Percentiles rank a stretch among this genome's conserved stretches.
phyloP scores from a whole-genome alignment of 768 basidiomycete genomes.

The Suillus tomentosus region DNA sequence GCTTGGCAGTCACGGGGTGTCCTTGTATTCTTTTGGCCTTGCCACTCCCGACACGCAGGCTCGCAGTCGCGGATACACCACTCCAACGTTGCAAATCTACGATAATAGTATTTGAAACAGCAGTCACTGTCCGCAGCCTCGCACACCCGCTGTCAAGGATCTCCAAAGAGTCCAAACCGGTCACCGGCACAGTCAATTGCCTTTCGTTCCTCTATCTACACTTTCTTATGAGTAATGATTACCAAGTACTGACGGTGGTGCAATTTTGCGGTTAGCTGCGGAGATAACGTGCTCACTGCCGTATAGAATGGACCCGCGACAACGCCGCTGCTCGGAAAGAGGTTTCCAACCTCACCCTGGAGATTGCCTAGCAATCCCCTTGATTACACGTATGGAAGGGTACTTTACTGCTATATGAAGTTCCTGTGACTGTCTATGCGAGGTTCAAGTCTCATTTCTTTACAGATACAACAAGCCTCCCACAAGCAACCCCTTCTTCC shows the following conservation, averaged over 20 bases:
- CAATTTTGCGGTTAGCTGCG: neutral
- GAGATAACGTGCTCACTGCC: neutral
- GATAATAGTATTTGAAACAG: neutral
- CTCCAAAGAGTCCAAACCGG: neutral
- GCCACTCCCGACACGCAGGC: too few relatives aligned
- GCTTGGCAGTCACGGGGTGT: too few relatives aligned
- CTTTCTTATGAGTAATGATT: neutral
- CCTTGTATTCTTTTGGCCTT: too few relatives aligned
- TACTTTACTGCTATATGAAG: too few relatives aligned
- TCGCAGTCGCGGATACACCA: too few relatives aligned
- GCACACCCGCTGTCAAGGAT: neutral
- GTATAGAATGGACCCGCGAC: neutral
- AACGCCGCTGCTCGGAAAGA: neutral
- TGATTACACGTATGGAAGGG: too few relatives aligned
- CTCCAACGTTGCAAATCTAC: neutral
- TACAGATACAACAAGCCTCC: neutral
- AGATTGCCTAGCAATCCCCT: too few relatives aligned
- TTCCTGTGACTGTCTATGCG: neutral
- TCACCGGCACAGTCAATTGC: neutral
- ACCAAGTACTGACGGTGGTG: too few relatives aligned
- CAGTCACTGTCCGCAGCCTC: neutral
- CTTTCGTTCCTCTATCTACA: neutral
- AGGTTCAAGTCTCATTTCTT: neutral
- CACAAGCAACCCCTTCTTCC: slow-evolving; percentile 1
- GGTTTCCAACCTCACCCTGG: neutral